Evolutionary conservation across 2,329 filamentous ascomycete species (phyloP).

Genomic region (Ustilaginoidea virens): DNA sequence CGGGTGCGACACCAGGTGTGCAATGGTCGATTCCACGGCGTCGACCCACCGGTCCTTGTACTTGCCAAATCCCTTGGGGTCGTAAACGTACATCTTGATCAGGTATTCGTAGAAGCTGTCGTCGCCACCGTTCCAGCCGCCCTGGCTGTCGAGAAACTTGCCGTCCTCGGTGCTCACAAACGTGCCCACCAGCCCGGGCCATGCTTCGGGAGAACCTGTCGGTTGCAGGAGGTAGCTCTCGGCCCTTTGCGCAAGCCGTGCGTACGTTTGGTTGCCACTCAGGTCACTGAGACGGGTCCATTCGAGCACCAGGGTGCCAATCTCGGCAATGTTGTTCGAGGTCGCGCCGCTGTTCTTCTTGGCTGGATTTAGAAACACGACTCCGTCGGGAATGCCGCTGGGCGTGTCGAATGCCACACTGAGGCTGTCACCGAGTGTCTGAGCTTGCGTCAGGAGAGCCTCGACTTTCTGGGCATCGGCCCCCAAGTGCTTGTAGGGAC

Average conservation of each 20-base stretch:
- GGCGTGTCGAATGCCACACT: slow-evolving; percentile 66
- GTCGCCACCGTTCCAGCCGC: slow-evolving; percentile 63
- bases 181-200: slow-evolving; percentile 60
- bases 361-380: slow-evolving; percentile 41
- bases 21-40: slow-evolving; percentile 62
- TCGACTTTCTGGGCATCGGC: slow-evolving; percentile 31
- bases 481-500: slow-evolving; percentile 40
- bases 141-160: slow-evolving; percentile 46
- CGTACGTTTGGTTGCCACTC: slow-evolving; percentile 52
- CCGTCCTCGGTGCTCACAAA: slow-evolving; percentile 50
- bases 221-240: slow-evolving; percentile 58
- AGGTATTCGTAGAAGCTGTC: slow-evolving; percentile 85
- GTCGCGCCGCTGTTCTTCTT: slow-evolving; percentile 30
- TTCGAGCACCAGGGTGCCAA: slow-evolving; percentile 67
- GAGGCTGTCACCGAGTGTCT: slow-evolving; percentile 54
- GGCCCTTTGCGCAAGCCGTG: slow-evolving; percentile 46
- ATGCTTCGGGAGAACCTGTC: slow-evolving; percentile 44
- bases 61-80: slow-evolving; percentile 41
- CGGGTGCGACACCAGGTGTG: slow-evolving; percentile 55
- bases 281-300: slow-evolving; percentile 72
- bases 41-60: slow-evolving; percentile 63
- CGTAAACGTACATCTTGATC: slow-evolving; percentile 82
- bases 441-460: slow-evolving; percentile 49
- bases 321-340: slow-evolving; percentile 59
- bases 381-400: slow-evolving; percentile 59